Evolutionary conservation across 2,329 filamentous ascomycete genomes (phyloP).

Genomic region (Lachnellula subtilissima): DNA sequence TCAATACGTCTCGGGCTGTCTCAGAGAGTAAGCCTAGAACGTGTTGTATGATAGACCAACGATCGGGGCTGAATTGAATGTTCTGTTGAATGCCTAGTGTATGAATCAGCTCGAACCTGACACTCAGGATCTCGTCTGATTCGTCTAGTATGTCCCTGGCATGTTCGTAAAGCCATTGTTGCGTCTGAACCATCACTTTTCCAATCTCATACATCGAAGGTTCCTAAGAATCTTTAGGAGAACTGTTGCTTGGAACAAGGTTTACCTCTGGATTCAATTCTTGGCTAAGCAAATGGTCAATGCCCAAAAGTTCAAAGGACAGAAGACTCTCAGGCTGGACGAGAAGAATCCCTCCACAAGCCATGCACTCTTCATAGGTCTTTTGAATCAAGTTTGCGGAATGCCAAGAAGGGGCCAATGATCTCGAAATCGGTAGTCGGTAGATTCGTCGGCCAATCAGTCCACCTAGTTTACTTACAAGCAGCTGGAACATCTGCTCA

Average conservation of each 20-base stretch:
- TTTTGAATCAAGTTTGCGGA: slow-evolving; percentile 35
- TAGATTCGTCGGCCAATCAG: slow-evolving; percentile 50
- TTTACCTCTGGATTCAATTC: slow-evolving; percentile 9
- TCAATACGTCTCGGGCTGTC: not conserved
- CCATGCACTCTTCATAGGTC: slow-evolving; percentile 43
- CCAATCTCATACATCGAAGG: slow-evolving; percentile 26
- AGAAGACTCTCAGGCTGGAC: slow-evolving; percentile 60
- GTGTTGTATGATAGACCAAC: slow-evolving; percentile 30
- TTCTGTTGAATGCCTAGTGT: slow-evolving; percentile 34
- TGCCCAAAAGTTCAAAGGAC: slow-evolving; percentile 57
- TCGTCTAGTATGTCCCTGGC: slow-evolving; percentile 51
- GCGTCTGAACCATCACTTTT: slow-evolving; percentile 20
- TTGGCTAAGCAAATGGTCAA: slow-evolving; percentile 42
- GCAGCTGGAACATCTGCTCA: slow-evolving; percentile 54
- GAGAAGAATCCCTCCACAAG: slow-evolving; percentile 49
- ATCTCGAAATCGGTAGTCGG: slow-evolving; percentile 55
- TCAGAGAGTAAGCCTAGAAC: not conserved
- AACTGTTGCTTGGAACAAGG: not conserved
- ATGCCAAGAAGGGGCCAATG: slow-evolving; percentile 31
- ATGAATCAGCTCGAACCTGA: slow-evolving; percentile 39
- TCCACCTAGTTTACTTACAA: slow-evolving; percentile 51
- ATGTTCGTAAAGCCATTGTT: slow-evolving; percentile 39
- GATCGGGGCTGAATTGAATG: slow-evolving; percentile 36
- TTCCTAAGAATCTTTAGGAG: not conserved
- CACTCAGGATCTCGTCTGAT: slow-evolving; percentile 37